phyloP scores from a whole-genome alignment of 2,329 filamentous ascomycete species.

The Talaromyces sp. region DNA sequence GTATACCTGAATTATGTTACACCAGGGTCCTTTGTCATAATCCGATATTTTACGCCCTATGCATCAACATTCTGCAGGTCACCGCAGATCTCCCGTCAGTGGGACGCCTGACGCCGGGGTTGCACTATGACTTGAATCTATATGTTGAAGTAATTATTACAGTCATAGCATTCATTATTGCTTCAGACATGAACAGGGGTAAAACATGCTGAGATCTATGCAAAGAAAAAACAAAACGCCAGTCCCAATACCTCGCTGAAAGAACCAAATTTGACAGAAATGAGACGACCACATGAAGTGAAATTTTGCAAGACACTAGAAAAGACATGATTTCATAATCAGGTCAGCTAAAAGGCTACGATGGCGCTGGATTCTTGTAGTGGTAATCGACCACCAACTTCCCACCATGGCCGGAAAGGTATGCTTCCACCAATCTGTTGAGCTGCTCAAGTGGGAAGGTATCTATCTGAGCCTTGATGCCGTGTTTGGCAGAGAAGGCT shows the following conservation, averaged over 20 bases:
- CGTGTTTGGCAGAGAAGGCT: slow-evolving; percentile 22
- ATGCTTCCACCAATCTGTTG: slow-evolving; percentile 25
- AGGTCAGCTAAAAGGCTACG: not conserved
- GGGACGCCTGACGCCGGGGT: not conserved
- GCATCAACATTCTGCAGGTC: not conserved
- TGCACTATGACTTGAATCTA: not conserved
- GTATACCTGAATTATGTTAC: not conserved
- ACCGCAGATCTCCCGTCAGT: not conserved
- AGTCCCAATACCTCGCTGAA: not conserved
- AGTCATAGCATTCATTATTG: not conserved
- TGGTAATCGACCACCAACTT: slow-evolving; percentile 23
- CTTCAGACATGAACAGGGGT: not conserved
- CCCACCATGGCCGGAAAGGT: slow-evolving; percentile 20
- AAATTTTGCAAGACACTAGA: not conserved
- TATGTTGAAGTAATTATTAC: not conserved
- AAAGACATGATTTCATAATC: not conserved
- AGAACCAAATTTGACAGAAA: not conserved
- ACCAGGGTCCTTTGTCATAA: too few species aligned
- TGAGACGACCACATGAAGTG: not conserved
- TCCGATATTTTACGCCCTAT: not conserved
- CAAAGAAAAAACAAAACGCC: not conserved
- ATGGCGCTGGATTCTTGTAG: not conserved
- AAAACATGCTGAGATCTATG: not conserved
- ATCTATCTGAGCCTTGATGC: slow-evolving; percentile 21
- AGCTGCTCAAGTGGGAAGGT: slow-evolving; percentile 23